Percentiles rank a stretch among this genome's conserved stretches.
Evolutionary conservation across 148 eudicot species (phyloP).

Genomic region (Limonium bicolor): DNA sequence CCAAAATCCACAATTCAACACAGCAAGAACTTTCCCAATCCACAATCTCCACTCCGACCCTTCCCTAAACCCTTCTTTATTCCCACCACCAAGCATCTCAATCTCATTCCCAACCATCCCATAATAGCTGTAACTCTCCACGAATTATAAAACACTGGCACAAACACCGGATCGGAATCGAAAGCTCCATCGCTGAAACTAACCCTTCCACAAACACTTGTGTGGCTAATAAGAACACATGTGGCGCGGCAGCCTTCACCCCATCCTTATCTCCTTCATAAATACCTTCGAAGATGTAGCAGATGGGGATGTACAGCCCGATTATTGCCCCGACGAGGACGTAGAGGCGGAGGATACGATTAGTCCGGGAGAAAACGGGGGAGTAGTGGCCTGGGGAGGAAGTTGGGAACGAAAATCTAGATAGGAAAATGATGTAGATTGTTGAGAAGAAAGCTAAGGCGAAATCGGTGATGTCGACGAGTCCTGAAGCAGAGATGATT

Average conservation of each 20-base stretch:
- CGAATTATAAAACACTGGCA: conserved; percentile 66
- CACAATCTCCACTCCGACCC: conserved; percentile 27
- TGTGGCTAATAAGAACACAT: conserved; percentile 51
- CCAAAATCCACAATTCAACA: conserved; percentile 54
- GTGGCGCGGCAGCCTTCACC: conserved; percentile 55
- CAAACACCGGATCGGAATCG: conserved; percentile 58
- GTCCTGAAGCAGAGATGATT: conserved; percentile 36
- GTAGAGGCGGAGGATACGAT: conserved; percentile 20
- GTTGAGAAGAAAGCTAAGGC: conserved; percentile 28
- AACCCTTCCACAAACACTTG: conserved; percentile 74
- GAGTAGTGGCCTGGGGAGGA: background rate
- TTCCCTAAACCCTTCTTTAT: background rate
- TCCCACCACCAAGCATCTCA: conserved; percentile 7
- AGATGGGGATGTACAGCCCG: conserved; percentile 55
- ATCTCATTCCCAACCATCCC: conserved; percentile 53
- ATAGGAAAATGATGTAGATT: conserved; percentile 39
- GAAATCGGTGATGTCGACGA: conserved; percentile 28
- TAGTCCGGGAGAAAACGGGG: conserved; percentile 12
- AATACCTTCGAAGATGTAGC: conserved; percentile 49
- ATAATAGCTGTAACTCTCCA: conserved; percentile 25
- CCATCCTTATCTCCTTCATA: conserved; percentile 45
- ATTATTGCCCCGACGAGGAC: conserved; percentile 25
- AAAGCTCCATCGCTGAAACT: conserved; percentile 27
- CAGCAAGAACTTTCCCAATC: conserved; percentile 44
- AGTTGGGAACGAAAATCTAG: conserved; percentile 39